These are phyloP conservation scores for Hemileia vastatrix DNA, from an alignment of 1,284 basidiomycete species.

Conservation along the genomic window DNA sequence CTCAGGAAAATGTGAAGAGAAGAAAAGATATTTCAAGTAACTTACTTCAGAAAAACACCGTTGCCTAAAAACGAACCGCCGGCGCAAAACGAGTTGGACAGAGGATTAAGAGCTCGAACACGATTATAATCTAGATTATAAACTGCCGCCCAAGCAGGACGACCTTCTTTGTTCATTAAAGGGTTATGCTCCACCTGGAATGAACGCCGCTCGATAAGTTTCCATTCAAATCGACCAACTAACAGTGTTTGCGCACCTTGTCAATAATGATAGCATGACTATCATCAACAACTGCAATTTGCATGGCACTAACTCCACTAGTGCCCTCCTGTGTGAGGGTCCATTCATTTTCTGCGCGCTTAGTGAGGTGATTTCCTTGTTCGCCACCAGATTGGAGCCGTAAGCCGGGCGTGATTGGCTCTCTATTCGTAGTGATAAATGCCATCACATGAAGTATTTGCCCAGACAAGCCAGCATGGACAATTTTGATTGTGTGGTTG, in stretches of 20 bases:
- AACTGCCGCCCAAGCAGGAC: slow-evolving; percentile 9
- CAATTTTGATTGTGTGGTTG: no score
- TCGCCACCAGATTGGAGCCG: no score
- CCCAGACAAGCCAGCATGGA: no score
- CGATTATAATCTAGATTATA: slow-evolving; percentile 12
- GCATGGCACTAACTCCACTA: slow-evolving; percentile 14
- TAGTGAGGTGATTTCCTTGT: no score
- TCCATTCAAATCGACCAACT: background rate
- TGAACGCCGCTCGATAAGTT: background rate
- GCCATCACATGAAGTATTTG: no score
- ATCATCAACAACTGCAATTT: slow-evolving; percentile 6
- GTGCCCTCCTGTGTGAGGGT: background rate
- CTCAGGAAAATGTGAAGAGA: background rate
- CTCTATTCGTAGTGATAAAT: no score
- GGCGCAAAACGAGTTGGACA: slow-evolving; percentile 17
- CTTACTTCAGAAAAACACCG: slow-evolving; percentile 17
- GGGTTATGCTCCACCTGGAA: slow-evolving; percentile 15
- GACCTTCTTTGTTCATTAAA: slow-evolving; percentile 1
- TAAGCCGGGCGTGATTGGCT: no score
- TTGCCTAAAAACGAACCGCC: slow-evolving; percentile 14
- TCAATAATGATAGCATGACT: slow-evolving; percentile 12
- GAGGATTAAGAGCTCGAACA: background rate
- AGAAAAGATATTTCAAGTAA: background rate
- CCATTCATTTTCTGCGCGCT: background rate
- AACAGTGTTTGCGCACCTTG: background rate